Evolutionary conservation across 116 monocot species (phyloP).

Genomic region (Dioscorea cayenensis): DNA sequence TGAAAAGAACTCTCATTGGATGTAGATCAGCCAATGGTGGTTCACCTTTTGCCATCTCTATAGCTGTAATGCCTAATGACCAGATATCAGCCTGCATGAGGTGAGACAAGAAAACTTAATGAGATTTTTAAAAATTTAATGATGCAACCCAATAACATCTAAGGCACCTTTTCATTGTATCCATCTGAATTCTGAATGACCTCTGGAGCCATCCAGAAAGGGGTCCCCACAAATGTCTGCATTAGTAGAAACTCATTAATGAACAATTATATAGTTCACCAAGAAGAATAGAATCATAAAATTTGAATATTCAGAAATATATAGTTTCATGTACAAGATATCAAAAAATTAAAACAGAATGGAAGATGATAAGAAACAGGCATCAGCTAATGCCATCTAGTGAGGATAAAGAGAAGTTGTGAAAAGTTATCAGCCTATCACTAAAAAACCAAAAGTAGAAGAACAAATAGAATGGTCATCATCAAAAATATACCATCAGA

Average conservation of each 20-base stretch:
- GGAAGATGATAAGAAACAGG: too few relatives aligned
- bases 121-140: background rate
- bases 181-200: conserved; percentile 98
- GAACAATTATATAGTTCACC: background rate
- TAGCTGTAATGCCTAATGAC: conserved; percentile 98
- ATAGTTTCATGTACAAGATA: too few relatives aligned
- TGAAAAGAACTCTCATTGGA: conserved; percentile 96
- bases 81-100: conserved; percentile 96
- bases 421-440: too few relatives aligned
- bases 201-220: conserved; percentile 99
- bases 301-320: too few relatives aligned
- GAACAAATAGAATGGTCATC: too few relatives aligned
- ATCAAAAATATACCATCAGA: too few relatives aligned
- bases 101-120: background rate
- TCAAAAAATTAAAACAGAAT: too few relatives aligned
- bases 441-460: too few relatives aligned
- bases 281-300: background rate
- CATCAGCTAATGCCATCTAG: too few relatives aligned
- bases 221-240: conserved; percentile 98
- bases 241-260: conserved; percentile 21
- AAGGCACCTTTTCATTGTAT: conserved; percentile 90
- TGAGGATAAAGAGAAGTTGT: too few relatives aligned
- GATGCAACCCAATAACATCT: background rate
- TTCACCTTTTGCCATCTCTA: conserved; percentile 99
- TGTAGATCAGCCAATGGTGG: conserved; percentile 96